These are phyloP conservation scores for Multifurca ochricompacta DNA, from an alignment of 768 basidiomycete genomes.

Conservation along the genomic window DNA sequence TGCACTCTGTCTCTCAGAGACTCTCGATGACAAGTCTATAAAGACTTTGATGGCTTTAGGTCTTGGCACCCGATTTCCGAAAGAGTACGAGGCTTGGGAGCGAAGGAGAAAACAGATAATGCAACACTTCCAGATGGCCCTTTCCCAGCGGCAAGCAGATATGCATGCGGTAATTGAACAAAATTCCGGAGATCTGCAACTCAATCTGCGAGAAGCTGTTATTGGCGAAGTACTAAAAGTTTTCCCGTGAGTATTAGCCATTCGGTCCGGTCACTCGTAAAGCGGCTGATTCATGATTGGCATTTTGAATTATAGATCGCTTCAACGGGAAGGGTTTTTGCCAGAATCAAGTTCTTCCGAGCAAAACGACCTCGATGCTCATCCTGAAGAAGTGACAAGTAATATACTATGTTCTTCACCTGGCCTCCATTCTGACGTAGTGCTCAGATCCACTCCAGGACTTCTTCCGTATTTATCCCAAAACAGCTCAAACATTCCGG, in stretches of 20 bases:
- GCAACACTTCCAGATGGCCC: neutral
- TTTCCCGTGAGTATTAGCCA: neutral
- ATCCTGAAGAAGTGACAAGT: neutral
- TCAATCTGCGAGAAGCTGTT: neutral
- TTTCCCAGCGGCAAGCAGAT: neutral
- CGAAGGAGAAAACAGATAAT: neutral
- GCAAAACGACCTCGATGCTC: neutral
- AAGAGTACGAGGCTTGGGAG: neutral
- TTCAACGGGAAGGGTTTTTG: conserved; percentile 2
- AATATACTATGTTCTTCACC: neutral
- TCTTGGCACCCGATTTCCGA: neutral
- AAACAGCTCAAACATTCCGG: neutral
- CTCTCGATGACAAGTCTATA: conserved; percentile 8
- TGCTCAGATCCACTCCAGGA: neutral
- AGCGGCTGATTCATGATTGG: neutral
- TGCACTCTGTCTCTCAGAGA: conserved; percentile 6
- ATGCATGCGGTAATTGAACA: neutral
- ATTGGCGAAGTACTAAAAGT: neutral
- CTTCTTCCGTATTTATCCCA: conserved; percentile 3
- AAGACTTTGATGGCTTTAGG: neutral
- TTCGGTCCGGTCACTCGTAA: rapidly evolving
- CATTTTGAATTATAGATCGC: neutral
- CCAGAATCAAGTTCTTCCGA: neutral
- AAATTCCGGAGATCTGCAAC: neutral
- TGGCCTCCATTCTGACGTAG: neutral